These are phyloP conservation scores for Euphorbia schlechtendalii DNA, from an alignment of 441 rosid species.

Conservation along the genomic window DNA sequence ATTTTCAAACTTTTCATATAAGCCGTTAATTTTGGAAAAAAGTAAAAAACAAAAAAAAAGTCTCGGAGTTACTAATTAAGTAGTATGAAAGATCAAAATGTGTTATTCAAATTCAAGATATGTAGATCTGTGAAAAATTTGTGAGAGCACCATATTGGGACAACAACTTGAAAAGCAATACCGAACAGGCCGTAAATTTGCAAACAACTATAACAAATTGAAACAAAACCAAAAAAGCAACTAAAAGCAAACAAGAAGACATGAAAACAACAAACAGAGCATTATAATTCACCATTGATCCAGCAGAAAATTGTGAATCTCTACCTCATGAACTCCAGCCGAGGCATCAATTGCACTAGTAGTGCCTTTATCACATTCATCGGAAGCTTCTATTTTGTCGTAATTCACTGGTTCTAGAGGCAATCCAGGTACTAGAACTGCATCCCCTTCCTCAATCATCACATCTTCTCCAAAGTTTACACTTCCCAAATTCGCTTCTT, in stretches of 20 bases:
- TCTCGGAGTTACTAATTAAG: too few relatives aligned
- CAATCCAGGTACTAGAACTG: conserved; percentile 70
- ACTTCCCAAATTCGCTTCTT: conserved; percentile 17
- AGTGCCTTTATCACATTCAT: conserved; percentile 19
- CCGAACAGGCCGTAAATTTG: too few relatives aligned
- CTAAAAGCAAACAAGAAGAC: not conserved
- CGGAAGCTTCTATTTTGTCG: conserved; percentile 23
- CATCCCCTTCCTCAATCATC: conserved; percentile 27
- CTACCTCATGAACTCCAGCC: conserved; percentile 27
- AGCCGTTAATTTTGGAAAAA: too few relatives aligned
- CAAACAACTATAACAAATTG: not conserved
- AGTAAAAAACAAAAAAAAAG: too few relatives aligned
- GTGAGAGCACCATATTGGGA: too few relatives aligned
- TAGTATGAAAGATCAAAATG: too few relatives aligned
- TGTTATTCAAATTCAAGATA: too few relatives aligned
- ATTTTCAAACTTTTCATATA: too few relatives aligned
- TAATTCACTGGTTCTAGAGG: conserved; percentile 22
- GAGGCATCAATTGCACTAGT: conserved; percentile 19
- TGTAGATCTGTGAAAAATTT: too few relatives aligned
- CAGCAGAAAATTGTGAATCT: conserved; percentile 27
- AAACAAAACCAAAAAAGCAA: not conserved
- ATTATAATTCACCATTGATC: conserved; percentile 40
- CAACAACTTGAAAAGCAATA: too few relatives aligned
- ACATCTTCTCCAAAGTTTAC: conserved; percentile 22
- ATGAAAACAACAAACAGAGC: conserved; percentile 12